Base-by-base conservation (phyloP, 2,329 filamentous ascomycete genomes). In the Fusarium armeniacum region DNA sequence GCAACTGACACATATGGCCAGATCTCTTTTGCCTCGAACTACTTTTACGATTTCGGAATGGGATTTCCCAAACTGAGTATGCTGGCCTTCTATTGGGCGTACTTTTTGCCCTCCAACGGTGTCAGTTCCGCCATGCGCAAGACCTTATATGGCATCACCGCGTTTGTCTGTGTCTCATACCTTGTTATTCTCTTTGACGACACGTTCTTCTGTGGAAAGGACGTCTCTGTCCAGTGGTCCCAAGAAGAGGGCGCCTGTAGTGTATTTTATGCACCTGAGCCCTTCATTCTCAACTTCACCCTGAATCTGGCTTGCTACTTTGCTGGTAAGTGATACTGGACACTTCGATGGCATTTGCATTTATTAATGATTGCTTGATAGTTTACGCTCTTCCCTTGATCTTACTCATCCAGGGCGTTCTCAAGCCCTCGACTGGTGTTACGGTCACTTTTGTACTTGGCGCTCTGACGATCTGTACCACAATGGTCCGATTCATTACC, bases 31-130 rank as follows among this genome's bases (percentile, higher is more conserved):
- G 73, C 77, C 0, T 79, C 78, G 40, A 79, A 79, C 67, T 79
- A 79, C 58, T 79, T 79, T 41, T 79, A 79, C 65, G 77, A 79
- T 47, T 75, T 79, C 5, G 77, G 77, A 8, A 79, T 79, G 77
- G 77, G 76, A 0, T 78, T 79, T 32, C 77, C 77, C 5, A 79
- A 79, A 53, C 66, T 79, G 62, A 78, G 76, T 62, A 79, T 79
- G 77, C 24, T 79, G 24, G 77, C 78, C 2, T 79, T 79, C 53
- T 79, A 79, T 62, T 79, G 77, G 77, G 73, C 71, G 8, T 78
- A 79, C 57, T 79, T 79, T 64, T 69, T 68, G 10, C 59, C 67
- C 15, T 67, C 62, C 0, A 70, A 58, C 1, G 62, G 71, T 5
- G 72, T 73, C n/a, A 73, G 73, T 36, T 53, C 69, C 1, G 49